A percentile compares a stretch with the other conserved stretches of the same genome.
Evolutionary conservation across 2,329 filamentous ascomycete genomes (phyloP).

Genomic region (Teratosphaeria pseudoeucalypti): DNA sequence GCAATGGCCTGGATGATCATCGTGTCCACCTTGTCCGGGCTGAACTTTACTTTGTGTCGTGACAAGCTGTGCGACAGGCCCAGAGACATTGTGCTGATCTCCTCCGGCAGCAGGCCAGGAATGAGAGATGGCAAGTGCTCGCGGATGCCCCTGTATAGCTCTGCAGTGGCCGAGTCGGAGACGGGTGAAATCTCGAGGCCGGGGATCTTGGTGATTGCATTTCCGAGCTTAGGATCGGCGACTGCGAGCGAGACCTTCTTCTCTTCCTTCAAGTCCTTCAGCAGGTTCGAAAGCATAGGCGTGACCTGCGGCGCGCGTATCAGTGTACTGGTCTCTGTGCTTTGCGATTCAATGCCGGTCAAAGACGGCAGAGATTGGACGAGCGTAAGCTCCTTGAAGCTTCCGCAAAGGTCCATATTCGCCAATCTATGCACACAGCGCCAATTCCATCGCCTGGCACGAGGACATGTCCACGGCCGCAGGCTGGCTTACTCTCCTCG

Average conservation of each 20-base stretch:
- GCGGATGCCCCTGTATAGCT: slow-evolving; percentile 90
- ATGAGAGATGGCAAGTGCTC: slow-evolving; percentile 84
- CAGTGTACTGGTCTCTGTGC: background rate
- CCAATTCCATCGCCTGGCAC: background rate
- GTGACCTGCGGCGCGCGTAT: slow-evolving; percentile 48
- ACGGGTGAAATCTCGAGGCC: slow-evolving; percentile 76
- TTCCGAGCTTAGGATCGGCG: slow-evolving; percentile 82
- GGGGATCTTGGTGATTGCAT: slow-evolving; percentile 84
- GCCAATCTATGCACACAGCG: background rate
- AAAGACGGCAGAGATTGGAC: background rate
- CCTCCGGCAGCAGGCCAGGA: slow-evolving; percentile 72
- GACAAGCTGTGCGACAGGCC: slow-evolving; percentile 96
- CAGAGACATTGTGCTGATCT: slow-evolving; percentile 86
- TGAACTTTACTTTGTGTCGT: slow-evolving; percentile 97
- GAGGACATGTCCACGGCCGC: background rate
- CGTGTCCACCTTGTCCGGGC: slow-evolving; percentile 94
- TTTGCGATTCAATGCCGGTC: background rate
- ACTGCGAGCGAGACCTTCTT: slow-evolving; percentile 94
- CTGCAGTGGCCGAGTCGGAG: slow-evolving; percentile 69
- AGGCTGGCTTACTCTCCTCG: background rate
- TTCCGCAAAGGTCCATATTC: background rate
- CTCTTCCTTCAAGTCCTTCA: slow-evolving; percentile 89
- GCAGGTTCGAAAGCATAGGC: slow-evolving; percentile 67
- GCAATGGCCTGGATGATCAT: slow-evolving; percentile 98
- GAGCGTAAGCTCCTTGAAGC: background rate